Evolutionary conservation across 257 asterid genomes (phyloP).

Genomic region (Salvia splendens): DNA sequence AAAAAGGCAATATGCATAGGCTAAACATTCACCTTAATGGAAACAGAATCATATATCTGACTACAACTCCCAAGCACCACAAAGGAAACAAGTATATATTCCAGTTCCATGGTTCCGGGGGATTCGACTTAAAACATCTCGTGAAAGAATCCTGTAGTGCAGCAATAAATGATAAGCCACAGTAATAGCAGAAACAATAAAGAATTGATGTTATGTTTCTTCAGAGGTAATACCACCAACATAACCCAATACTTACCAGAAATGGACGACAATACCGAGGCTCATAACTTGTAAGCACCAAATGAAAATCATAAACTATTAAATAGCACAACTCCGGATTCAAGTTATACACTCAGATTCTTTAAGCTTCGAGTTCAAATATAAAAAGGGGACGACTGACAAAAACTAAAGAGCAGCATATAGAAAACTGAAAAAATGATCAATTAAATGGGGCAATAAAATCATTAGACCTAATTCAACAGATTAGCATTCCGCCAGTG

Average conservation of each 20-base stretch:
- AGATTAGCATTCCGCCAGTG: background rate
- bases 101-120: slow-evolving; percentile 99
- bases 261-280: background rate
- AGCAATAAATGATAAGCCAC: slow-evolving; percentile 17
- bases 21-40: slow-evolving; percentile 62
- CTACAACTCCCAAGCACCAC: slow-evolving; percentile 93
- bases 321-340: slow-evolving; percentile 5
- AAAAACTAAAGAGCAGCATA: background rate
- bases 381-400: too few relatives aligned
- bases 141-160: slow-evolving; percentile 86
- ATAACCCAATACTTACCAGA: background rate
- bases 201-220: slow-evolving; percentile 1
- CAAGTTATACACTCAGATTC: slow-evolving; percentile 7
- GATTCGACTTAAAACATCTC: slow-evolving; percentile 94
- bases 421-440: background rate
- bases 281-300: background rate
- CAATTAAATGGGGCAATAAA: background rate
- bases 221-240: slow-evolving; percentile 14
- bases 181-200: background rate
- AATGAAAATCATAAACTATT: slow-evolving; percentile 2
- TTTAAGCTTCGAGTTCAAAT: slow-evolving; percentile 2
- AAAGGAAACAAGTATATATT: slow-evolving; percentile 86
- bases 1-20: background rate
- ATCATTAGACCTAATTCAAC: slow-evolving; percentile 25
- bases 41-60: slow-evolving; percentile 86